phyloP scores from a whole-genome alignment of 805 yeast species.

The Saccharomycopsis capsularis region DNA sequence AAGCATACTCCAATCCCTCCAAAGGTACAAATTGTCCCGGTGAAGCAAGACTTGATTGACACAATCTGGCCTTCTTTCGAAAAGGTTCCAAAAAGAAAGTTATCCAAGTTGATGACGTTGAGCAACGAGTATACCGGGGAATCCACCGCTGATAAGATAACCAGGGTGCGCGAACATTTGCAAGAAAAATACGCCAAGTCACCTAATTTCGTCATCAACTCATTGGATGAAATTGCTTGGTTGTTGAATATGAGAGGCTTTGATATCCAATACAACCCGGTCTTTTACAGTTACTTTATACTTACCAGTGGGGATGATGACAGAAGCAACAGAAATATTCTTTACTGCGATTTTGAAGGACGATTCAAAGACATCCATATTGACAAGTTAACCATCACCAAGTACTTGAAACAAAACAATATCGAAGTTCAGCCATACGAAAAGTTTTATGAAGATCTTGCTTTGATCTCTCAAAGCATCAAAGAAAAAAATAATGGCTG shows the following conservation, averaged over 20 bases:
- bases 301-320: constrained; percentile 23
- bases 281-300: constrained; percentile 64
- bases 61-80: constrained; percentile 65
- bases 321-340: constrained; percentile 1
- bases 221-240: constrained; percentile 91
- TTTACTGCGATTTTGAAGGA: constrained; percentile 15
- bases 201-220: constrained; percentile 50
- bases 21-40: constrained; percentile 41
- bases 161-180: constrained; percentile 36
- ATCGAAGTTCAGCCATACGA: constrained; percentile 48
- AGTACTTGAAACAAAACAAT: constrained; percentile 37
- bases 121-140: constrained; percentile 59
- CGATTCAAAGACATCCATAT: constrained; percentile 27
- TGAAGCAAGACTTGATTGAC: constrained; percentile 65
- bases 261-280: constrained; percentile 82
- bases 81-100: constrained; percentile 50
- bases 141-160: constrained; percentile 49
- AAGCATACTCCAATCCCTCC: constrained; percentile 27
- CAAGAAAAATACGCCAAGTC: constrained; percentile 29
- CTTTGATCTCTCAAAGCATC: constrained; percentile 23
- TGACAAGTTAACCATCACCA: too few species aligned
- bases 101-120: constrained; percentile 44
- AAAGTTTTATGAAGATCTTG: constrained; percentile 49
- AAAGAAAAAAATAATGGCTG: constrained; percentile 26
- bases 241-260: constrained; percentile 74